These are phyloP conservation scores for Diplodia sapinea DNA, from an alignment of 2,329 filamentous ascomycete genomes.

Conservation along the genomic window DNA sequence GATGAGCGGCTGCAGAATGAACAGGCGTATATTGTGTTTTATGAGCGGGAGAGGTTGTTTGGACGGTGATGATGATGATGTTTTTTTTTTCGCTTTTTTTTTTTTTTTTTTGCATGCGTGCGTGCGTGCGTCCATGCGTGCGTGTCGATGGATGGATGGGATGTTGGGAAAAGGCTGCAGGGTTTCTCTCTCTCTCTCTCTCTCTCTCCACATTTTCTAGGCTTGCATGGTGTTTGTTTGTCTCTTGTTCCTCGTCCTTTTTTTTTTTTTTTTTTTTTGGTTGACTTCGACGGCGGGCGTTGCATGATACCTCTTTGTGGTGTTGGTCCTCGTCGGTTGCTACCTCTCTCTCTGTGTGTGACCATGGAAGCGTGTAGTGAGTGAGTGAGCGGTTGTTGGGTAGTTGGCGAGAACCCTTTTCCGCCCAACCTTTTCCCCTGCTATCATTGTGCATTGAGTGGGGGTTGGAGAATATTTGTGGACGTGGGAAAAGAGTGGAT, in stretches of 20 bases:
- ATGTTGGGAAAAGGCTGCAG: neutral
- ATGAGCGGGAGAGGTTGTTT: slow-evolving; percentile 49
- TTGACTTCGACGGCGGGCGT: slow-evolving; percentile 4
- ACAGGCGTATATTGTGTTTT: slow-evolving; percentile 70
- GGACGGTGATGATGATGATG: neutral
- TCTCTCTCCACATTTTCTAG: neutral
- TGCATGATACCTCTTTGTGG: slow-evolving; percentile 28
- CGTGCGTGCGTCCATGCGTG: too few species aligned
- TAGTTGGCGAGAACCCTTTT: neutral
- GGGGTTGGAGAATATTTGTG: neutral
- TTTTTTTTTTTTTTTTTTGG: neutral
- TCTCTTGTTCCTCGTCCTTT: neutral
- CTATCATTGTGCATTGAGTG: neutral
- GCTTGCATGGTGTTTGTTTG: neutral
- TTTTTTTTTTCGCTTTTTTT: neutral
- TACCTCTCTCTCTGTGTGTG: neutral
- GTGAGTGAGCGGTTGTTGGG: neutral
- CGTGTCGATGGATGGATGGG: neutral
- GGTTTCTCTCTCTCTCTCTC: neutral
- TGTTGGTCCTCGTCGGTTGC: slow-evolving; percentile 12
- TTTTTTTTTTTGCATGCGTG: too few species aligned
- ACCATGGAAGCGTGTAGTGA: neutral
- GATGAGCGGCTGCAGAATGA: slow-evolving; percentile 64
- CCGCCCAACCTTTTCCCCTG: neutral
- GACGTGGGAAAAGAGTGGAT: neutral